These are phyloP conservation scores for Lichtheimia ramosa DNA, from an alignment of 371 early-diverging fungal species.

Conservation along the genomic window DNA sequence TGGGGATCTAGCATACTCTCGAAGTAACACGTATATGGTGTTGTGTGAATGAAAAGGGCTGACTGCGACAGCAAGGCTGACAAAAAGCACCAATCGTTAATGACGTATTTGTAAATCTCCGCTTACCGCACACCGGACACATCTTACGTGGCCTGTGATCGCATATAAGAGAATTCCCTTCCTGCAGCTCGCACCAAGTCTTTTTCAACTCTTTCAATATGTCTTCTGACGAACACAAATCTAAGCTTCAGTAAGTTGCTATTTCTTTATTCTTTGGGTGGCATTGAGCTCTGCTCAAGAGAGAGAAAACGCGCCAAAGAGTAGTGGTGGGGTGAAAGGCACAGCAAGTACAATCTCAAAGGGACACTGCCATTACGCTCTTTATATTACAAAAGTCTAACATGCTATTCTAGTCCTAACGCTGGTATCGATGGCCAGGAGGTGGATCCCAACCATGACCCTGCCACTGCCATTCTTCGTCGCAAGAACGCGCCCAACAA, in stretches of 20 bases:
- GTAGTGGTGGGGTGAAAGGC: not conserved
- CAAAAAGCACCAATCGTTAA: no score
- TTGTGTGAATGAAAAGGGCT: no score
- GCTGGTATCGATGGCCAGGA: slow-evolving; percentile 42
- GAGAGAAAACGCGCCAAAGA: not conserved
- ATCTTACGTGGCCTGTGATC: no score
- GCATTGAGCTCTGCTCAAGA: not conserved
- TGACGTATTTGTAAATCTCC: no score
- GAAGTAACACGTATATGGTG: no score
- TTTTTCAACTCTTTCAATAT: slow-evolving; percentile 10
- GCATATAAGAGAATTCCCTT: slow-evolving; percentile 7
- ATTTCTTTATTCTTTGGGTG: not conserved
- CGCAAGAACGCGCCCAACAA: slow-evolving; percentile 96
- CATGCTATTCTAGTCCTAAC: slow-evolving; percentile 32
- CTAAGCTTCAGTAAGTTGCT: slow-evolving; percentile 20
- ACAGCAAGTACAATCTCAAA: not conserved
- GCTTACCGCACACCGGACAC: no score
- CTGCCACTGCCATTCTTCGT: slow-evolving; percentile 93
- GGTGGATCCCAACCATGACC: slow-evolving; percentile 71
- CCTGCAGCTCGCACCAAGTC: slow-evolving; percentile 2
- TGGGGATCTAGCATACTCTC: no score
- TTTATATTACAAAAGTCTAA: not conserved
- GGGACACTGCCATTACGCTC: no score
- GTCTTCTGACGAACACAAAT: slow-evolving; percentile 22
- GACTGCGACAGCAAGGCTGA: no score